Percentiles rank a stretch among this genome's conserved stretches.
Evolutionary conservation across 1,284 basidiomycete species (phyloP).

Genomic region (Rugosomyces carneus): DNA sequence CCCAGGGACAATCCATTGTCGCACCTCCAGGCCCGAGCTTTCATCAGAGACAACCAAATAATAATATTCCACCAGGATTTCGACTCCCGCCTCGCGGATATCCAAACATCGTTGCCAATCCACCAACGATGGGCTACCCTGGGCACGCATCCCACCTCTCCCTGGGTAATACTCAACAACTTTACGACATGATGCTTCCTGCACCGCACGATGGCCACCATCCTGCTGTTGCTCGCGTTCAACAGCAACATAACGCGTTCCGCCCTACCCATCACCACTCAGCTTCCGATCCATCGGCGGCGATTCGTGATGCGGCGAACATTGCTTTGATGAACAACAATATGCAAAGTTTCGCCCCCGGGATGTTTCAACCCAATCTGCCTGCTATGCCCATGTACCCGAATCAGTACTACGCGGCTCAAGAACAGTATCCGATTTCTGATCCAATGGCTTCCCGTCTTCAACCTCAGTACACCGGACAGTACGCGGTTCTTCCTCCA

Average conservation of each 20-base stretch:
- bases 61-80: constrained; percentile 42
- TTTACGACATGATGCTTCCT: constrained; percentile 74
- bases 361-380: constrained; percentile 45
- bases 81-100: constrained; percentile 52
- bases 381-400: constrained; percentile 55
- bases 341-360: constrained; percentile 47
- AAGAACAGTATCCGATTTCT: constrained; percentile 48
- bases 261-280: constrained; percentile 72
- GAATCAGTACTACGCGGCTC: constrained; percentile 60
- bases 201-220: constrained; percentile 46
- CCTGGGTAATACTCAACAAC: constrained; percentile 62
- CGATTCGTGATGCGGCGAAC: constrained; percentile 59
- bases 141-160: constrained; percentile 57
- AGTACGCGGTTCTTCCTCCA: constrained; percentile 43
- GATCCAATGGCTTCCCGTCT: constrained; percentile 54
- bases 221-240: constrained; percentile 63
- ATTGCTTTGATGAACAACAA: constrained; percentile 52
- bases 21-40: constrained; percentile 34
- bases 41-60: constrained; percentile 43
- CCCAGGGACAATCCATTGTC: constrained; percentile 27
- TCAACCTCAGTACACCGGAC: constrained; percentile 53
- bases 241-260: constrained; percentile 69
- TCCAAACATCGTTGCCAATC: constrained; percentile 47
- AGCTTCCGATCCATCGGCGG: constrained; percentile 68
- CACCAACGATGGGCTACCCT: constrained; percentile 50